Base-by-base conservation (phyloP, 805 yeast species). In the Debaryomyces prosopidis region DNA sequence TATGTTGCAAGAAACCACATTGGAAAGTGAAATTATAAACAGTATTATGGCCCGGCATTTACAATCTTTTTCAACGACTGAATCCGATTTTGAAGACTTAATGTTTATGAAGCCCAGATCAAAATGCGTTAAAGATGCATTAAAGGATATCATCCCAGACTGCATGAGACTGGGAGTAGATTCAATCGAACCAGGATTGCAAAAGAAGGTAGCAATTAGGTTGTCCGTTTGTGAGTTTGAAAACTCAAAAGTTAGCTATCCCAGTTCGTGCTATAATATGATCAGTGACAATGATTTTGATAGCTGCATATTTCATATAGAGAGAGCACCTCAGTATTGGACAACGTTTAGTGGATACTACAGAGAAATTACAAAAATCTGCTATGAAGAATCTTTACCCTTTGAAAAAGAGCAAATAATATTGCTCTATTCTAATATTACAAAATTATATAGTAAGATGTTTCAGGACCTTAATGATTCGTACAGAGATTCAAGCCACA, bases 271-370 rank as follows among this genome's bases (percentile, higher is more conserved):
- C 50, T 45, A 45, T 26, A 40, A 57, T 3, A 44, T 55, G 4
- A 51, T 23, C 6, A 20, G n/a, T 1, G 39, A 37, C 3, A 34
- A 23, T 2, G 55, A 62, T 30, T 51, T 60, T 38, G 59, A 60
- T 16, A 49, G 46, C 1, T 81, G 85, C 48, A 63, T 80, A 26
- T 41, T 50, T 3, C 61, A 66, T 2, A 49, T 80, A 33, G 78
- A 79, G 44, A 53, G 53, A 17, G 63, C 69, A 2, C 69, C 81
- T 0, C 86, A 84, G 52, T 80, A 84, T 76, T 85, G 92, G 92
- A 84, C 90, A 0, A 81, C 85, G 0, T 85, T 77, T 55, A 82
- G 82, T 49, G 89, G 89, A 0, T 78, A 84, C 54, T 84, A 79
- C 58, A 71, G 82, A 38, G 73, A 77, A 27, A 64, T 84, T 3